A percentile compares a stretch with the other conserved stretches of the same genome.
Evolutionary conservation across 1,139 yeast species (phyloP).

Genomic region (Protomyces macrosporus): DNA sequence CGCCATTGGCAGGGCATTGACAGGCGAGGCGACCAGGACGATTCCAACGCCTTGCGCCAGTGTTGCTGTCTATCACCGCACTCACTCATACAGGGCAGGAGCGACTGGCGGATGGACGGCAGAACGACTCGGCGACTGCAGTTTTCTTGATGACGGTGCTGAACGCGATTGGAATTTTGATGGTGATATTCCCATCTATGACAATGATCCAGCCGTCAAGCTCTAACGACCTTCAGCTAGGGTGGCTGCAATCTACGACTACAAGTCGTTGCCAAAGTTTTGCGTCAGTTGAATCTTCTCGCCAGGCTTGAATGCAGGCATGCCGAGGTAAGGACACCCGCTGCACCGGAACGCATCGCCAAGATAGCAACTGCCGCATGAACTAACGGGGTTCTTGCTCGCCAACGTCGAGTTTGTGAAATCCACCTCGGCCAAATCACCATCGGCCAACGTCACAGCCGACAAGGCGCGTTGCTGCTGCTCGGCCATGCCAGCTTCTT

Average conservation of each 20-base stretch:
- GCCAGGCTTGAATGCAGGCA: slow-evolving; percentile 98
- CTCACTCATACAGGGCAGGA: slow-evolving; percentile 44
- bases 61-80: neutral
- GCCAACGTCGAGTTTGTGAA: slow-evolving; percentile 62
- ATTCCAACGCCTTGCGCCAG: slow-evolving; percentile 41
- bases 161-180: slow-evolving; percentile 88
- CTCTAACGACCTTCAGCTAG: neutral
- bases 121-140: slow-evolving; percentile 62
- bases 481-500: slow-evolving; percentile 38
- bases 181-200: slow-evolving; percentile 34
- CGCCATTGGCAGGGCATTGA: slow-evolving; percentile 65
- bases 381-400: slow-evolving; percentile 75
- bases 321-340: slow-evolving; percentile 93
- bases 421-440: slow-evolving; percentile 75
- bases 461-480: slow-evolving; percentile 34
- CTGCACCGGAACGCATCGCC: slow-evolving; percentile 98
- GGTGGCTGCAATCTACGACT: neutral
- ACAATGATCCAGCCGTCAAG: slow-evolving; percentile 11
- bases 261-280: slow-evolving; percentile 25
- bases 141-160: slow-evolving; percentile 66
- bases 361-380: slow-evolving; percentile 92
- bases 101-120: slow-evolving; percentile 51
- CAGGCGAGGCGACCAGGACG: slow-evolving; percentile 47
- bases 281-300: slow-evolving; percentile 41
- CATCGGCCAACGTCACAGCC: slow-evolving; percentile 55